Evolutionary conservation across 2,329 filamentous ascomycete genomes (phyloP), one percentile per base, ranked within the genome.

Genomic region (Alternaria angustiovoidea): DNA sequence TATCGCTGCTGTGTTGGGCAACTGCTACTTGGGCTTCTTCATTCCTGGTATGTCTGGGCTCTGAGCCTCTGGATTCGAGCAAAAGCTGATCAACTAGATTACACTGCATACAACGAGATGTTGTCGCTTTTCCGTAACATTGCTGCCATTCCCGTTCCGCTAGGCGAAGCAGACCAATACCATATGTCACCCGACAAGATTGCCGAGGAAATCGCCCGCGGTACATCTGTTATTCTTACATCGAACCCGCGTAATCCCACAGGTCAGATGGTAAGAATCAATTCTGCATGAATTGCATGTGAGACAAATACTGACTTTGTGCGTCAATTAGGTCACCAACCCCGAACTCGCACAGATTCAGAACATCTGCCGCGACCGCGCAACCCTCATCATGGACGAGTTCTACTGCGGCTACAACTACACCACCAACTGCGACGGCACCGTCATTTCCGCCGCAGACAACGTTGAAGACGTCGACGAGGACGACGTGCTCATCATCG

Each of bases 21-120:
- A 96, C 78, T 90, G 93, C 56, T 96, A 96, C 75, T 85, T 97
- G 64, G 92, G 91, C 42, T 97, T 97, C 86, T 97, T 96, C 81
- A 92, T 96, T 75, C 92, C 46, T 39, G 91, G 73, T 75, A 62
- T 42, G 69, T 63, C 14, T 0, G 34, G 18, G 14, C 14, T 11
- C 7, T 16, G 11, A 34, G 14, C 5, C 2, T 12, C 7, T 14
- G 4, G 7, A 4, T 8, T 6, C 16, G 24, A 32, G 30, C 26
- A 16, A 6, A 20, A 41, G 47, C 61, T 73, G 36, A 75, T 48
- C 32, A 74, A 68, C 63, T 6, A 79, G 77, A 97, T 79, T 97
- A 97, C 82, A 97, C 94, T 3, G 94, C 94, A 2, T 98, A 98
- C 84, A 97, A 96, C 75, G 94, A 97, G 83, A 97, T 98, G 94